Percentiles rank a stretch among this genome's conserved stretches.
These are phyloP conservation scores for Thymus quinquecostatus DNA, from an alignment of 257 asterid genomes.

Conservation along the genomic window DNA sequence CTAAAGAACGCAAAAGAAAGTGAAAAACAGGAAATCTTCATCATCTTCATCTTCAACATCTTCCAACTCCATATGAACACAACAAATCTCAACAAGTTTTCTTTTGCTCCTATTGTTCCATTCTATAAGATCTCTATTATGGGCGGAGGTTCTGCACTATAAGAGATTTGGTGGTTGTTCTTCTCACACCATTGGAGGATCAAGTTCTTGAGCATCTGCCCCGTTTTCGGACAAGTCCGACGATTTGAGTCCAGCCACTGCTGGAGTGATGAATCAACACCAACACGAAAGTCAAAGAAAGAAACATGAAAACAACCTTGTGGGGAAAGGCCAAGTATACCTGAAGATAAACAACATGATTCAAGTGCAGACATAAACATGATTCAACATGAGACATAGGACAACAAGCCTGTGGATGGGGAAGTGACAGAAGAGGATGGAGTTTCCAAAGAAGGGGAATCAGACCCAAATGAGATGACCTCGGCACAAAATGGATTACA, in stretches of 20 bases:
- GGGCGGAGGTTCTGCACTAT: conserved; percentile 28
- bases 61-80: too few species aligned
- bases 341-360: too few species aligned
- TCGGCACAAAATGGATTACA: not conserved
- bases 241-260: conserved; percentile 71
- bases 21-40: too few species aligned
- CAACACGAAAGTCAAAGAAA: not conserved
- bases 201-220: conserved; percentile 65
- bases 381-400: too few species aligned
- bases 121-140: conserved; percentile 64
- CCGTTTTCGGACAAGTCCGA: conserved; percentile 79
- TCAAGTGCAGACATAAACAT: too few species aligned
- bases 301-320: too few species aligned
- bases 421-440: conserved; percentile 23
- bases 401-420: conserved; percentile 12
- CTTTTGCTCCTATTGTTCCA: conserved; percentile 66
- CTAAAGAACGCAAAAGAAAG: too few species aligned
- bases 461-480: not conserved
- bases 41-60: too few species aligned
- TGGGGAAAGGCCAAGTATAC: conserved; percentile 31
- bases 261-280: conserved; percentile 19
- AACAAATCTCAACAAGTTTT: too few species aligned
- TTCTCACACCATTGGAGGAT: conserved; percentile 76
- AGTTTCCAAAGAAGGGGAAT: conserved; percentile 12
- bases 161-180: conserved; percentile 58